Percentiles rank a stretch among this genome's conserved stretches.
Evolutionary conservation across 176 grass and related monocot species (phyloP).

Genomic region (Dactylis glomerata): DNA sequence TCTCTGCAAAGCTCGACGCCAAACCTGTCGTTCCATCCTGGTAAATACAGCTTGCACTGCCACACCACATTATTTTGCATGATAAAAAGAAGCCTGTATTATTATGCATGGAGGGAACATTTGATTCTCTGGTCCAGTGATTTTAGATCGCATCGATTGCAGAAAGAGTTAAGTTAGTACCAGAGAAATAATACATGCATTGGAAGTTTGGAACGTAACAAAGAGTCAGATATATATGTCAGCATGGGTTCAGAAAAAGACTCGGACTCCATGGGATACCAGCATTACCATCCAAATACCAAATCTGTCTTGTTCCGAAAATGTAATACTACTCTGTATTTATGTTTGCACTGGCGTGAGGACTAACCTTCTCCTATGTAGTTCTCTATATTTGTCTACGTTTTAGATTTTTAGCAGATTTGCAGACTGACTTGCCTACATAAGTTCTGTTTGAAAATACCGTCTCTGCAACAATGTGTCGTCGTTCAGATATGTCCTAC

Average conservation of each 20-base stretch:
- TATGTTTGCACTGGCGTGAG: not conserved
- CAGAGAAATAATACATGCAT: not conserved
- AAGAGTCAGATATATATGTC: not conserved
- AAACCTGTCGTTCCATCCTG: not conserved
- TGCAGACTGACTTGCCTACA: not conserved
- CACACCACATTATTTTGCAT: not conserved
- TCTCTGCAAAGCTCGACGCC: not conserved
- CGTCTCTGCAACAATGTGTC: not conserved
- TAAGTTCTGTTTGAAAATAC: not conserved
- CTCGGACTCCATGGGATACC: not conserved
- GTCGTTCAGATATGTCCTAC: not conserved
- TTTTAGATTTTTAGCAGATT: not conserved
- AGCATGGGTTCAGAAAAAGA: slow-evolving; percentile 17
- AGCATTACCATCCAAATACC: not conserved
- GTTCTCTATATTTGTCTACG: not conserved
- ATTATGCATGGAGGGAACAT: not conserved
- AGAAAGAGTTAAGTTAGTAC: not conserved
- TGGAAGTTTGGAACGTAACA: slow-evolving; percentile 30
- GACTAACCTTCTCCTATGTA: not conserved
- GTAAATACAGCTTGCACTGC: not conserved
- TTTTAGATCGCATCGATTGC: not conserved
- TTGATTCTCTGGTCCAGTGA: not conserved
- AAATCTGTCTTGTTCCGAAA: slow-evolving; percentile 11
- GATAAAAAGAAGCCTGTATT: not conserved
- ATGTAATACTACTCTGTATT: not conserved